Base-by-base conservation (phyloP, 2,329 filamentous ascomycete genomes). In the Trichoderma arundinaceum region DNA sequence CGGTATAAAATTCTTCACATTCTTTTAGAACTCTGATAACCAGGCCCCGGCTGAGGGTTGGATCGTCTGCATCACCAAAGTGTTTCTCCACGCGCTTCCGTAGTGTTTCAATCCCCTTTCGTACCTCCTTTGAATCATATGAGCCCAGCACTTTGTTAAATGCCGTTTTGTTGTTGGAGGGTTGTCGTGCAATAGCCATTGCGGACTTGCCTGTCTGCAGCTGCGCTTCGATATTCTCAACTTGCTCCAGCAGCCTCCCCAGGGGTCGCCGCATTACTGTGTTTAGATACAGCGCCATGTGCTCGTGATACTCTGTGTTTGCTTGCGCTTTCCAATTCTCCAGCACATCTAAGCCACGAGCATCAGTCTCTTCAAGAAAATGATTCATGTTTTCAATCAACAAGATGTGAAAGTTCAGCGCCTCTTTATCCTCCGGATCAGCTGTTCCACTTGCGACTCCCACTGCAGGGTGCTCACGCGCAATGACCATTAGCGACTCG, bases 381-480 rank as follows among this genome's bases (percentile, higher is more conserved):
- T 97, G 93, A 74, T 97, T 96, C 93, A 97, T 97, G 77, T 99
- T 99, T 78, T 99, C 94, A 71, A 99, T 98, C 62, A 98, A 84
- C 39, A 98, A 84, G 72, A 99, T 97, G 77, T 98, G 94, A 79
- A 96, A 97, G 79, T 98, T 98, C 67, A 99, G 86, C 5, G 93
- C 92, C 77, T 97, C 94, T 79, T 99, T 98, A 75, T 98, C 95
- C 76, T 98, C 95, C 1, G 85, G 84, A 70, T 88, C 85, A 12
- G 81, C 80, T 12, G 80, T 76, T 49, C 79, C 79, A 64, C 71
- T 77, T 6, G 75, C 77, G 28, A 82, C 77, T 12, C 80, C 77
- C 28, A 79, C 83, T 65, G 78, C 82, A 33, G 81, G 88, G 74
- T 84, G 92, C 82, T 90, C 88, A 67, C 87, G 82, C 43, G 95